Conservation (phyloP, 805 yeast genomes). For the Jamesozyma hellenica region DNA sequence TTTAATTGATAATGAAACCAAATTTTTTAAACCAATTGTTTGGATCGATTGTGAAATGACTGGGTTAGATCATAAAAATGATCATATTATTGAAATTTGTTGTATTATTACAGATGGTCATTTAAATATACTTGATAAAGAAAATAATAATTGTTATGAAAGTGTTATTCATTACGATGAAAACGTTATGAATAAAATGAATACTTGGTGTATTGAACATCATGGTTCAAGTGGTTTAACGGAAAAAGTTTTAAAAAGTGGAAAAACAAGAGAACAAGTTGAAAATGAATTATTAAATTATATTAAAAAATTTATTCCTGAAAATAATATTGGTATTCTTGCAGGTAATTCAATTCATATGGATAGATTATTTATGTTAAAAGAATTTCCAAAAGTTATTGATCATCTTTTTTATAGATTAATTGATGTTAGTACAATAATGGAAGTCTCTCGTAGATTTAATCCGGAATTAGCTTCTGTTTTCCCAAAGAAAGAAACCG, state of each 20-base stretch:
- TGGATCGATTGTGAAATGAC: slow-evolving; percentile 99
- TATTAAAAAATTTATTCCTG: slow-evolving; percentile 44
- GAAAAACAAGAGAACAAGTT: slow-evolving; percentile 47
- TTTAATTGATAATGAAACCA: background rate
- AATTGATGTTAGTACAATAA: slow-evolving; percentile 79
- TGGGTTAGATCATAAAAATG: slow-evolving; percentile 72
- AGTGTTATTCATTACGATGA: slow-evolving; percentile 66
- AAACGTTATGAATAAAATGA: slow-evolving; percentile 57
- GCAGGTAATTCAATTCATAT: slow-evolving; percentile 92
- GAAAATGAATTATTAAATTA: slow-evolving; percentile 56
- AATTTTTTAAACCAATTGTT: slow-evolving; percentile 40
- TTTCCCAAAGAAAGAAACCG: slow-evolving; percentile 54
- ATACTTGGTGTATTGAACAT: slow-evolving; percentile 77
- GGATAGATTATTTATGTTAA: slow-evolving; percentile 76
- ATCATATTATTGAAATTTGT: slow-evolving; percentile 83
- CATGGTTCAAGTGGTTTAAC: slow-evolving; percentile 77
- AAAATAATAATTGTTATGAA: slow-evolving; percentile 56
- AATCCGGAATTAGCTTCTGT: slow-evolving; percentile 49
- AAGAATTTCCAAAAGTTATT: slow-evolving; percentile 72
- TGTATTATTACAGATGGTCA: slow-evolving; percentile 82
- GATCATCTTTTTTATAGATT: slow-evolving; percentile 61
- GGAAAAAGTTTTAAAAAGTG: slow-evolving; percentile 49
- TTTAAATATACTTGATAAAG: slow-evolving; percentile 53
- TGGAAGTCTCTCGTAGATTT: slow-evolving; percentile 73
- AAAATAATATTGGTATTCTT: slow-evolving; percentile 50